A percentile compares a stretch with the other conserved stretches of the same genome.
Evolutionary conservation across 345 rosid species (phyloP).

Genomic region (Populus pruinosa): DNA sequence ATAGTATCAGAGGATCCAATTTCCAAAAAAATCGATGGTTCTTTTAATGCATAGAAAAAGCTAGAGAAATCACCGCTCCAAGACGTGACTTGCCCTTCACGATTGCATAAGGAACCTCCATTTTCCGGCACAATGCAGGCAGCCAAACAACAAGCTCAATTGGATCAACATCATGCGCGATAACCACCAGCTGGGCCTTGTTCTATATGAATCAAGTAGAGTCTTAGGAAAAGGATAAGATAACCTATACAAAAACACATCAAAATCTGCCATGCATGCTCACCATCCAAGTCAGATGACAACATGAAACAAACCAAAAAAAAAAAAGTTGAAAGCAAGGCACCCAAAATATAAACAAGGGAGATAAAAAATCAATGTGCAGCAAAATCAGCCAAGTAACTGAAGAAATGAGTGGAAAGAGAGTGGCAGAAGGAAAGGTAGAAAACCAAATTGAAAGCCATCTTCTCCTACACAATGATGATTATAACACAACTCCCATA

Average conservation of each 20-base stretch:
- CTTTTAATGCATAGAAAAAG: not conserved
- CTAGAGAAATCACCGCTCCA: constrained; percentile 45
- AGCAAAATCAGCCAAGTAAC: not conserved
- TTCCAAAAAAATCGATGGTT: not conserved
- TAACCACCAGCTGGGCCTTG: constrained; percentile 69
- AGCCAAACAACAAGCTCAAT: constrained; percentile 80
- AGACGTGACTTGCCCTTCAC: constrained; percentile 75
- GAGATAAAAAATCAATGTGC: not conserved
- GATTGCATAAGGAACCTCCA: constrained; percentile 78
- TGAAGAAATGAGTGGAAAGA: not conserved
- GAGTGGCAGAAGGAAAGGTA: not conserved
- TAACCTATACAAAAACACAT: not conserved
- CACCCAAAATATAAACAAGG: not conserved
- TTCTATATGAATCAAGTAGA: constrained; percentile 34
- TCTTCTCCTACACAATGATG: not conserved
- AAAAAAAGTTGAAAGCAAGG: too few relatives aligned
- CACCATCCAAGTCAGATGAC: not conserved
- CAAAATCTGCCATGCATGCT: not conserved
- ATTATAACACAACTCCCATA: not conserved
- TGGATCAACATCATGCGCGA: constrained; percentile 82
- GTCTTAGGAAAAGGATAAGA: not conserved
- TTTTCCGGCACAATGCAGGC: constrained; percentile 72
- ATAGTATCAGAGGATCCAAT: not conserved
- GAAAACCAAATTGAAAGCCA: not conserved
- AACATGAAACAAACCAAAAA: too few relatives aligned